phyloP scores from a whole-genome alignment of 352 stramenopile species.

The Phytophthora quininea region DNA sequence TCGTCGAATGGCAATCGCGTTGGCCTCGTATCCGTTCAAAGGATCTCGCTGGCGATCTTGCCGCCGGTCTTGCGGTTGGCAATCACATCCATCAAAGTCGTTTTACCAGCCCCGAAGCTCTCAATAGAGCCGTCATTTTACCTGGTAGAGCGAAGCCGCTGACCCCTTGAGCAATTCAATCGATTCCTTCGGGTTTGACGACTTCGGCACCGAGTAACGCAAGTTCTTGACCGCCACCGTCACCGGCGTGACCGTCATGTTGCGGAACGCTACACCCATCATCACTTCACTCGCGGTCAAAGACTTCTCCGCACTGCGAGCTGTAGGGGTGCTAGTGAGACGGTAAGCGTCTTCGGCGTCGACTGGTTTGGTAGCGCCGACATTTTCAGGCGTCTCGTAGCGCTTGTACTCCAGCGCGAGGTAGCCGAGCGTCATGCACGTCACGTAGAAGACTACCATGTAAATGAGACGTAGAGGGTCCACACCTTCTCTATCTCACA shows the following conservation, averaged over 20 bases:
- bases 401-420: not conserved
- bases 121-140: not conserved
- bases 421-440: not conserved
- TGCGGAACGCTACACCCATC: not conserved
- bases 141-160: not conserved
- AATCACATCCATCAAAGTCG: conserved; percentile 1
- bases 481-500: not conserved
- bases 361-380: not conserved
- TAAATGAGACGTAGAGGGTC: not conserved
- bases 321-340: no score
- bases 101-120: not conserved
- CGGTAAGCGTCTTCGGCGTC: not conserved
- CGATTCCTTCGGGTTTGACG: not conserved
- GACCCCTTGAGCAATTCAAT: not conserved
- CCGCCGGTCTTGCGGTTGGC: not conserved
- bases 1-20: conserved; percentile 44
- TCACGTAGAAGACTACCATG: not conserved
- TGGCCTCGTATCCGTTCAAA: conserved; percentile 29
- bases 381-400: not conserved
- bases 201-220: not conserved
- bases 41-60: not conserved
- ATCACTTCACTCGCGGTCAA: not conserved
- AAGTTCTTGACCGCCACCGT: not conserved
- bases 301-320: not conserved
- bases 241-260: not conserved